Conservation (phyloP, 2,329 filamentous ascomycete genomes). For the Monosporascus sp. region DNA sequence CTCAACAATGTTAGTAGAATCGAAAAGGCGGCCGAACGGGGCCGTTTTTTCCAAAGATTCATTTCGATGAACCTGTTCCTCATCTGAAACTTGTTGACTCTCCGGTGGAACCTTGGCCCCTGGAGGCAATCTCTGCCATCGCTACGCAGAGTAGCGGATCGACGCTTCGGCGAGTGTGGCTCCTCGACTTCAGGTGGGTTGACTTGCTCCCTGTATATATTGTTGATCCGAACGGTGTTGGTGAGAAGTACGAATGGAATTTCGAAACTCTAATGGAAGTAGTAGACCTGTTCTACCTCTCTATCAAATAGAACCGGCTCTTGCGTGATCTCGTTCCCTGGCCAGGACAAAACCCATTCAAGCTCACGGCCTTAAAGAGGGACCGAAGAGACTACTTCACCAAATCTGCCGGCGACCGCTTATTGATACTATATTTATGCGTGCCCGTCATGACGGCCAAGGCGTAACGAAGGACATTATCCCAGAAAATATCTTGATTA, state of each 20-base stretch:
- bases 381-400: neutral
- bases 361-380: neutral
- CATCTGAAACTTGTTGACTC: neutral
- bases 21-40: conserved; percentile 5
- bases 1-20: conserved; percentile 5
- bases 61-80: neutral
- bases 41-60: conserved; percentile 6
- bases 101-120: neutral
- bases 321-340: conserved; percentile 1
- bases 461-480: conserved; percentile 9
- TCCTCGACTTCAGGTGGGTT: neutral
- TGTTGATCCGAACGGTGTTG: neutral
- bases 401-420: neutral
- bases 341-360: conserved; percentile 4
- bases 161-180: too few species aligned
- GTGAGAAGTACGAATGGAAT: conserved; percentile 2
- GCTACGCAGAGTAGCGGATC: too few species aligned
- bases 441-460: conserved; percentile 2
- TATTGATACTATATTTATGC: neutral
- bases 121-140: neutral
- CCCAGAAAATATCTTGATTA: conserved; percentile 4
- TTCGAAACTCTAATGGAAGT: conserved; percentile 6
- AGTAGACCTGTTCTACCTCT: conserved; percentile 1
- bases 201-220: neutral
- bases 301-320: conserved; percentile 1